Evolutionary conservation across 352 stramenopile genomes (phyloP), one percentile per base, ranked within the genome.

Genomic region (Phytophthora europaea): DNA sequence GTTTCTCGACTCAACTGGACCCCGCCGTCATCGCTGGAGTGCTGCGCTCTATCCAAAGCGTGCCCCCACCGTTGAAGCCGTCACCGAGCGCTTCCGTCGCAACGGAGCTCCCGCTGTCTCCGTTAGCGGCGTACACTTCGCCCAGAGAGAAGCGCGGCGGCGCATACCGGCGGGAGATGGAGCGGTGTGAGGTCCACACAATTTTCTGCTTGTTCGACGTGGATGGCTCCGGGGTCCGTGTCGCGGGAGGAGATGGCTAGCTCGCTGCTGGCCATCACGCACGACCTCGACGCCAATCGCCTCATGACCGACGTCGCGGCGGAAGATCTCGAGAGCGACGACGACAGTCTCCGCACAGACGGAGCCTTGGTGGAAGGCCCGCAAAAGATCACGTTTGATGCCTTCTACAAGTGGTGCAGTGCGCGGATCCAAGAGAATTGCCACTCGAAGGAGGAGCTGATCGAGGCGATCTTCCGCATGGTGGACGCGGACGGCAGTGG

Each of bases 341-440:
- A 77, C 33, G 60, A 78, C 23, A 62, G 36, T n/a, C 7, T 61
- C 13, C 22, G 31, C 16, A 56, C 34, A 34, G 31, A 58, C 66
- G 45, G 53, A 61, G 7, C 38, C 0, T 63, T 74, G 34, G 54
- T 70, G 9, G 70, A 78, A 70, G 65, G 65, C n/a, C 70, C 70
- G 7, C 70, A 78, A 12, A 83, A 92, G 60, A 81, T 93, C 50
- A 85, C 81, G 31, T 91, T 92, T 58, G 86, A 92, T 26, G 73
- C 82, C 10, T 93, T 93, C 53, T 88, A 91, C 71, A 83, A 88
- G 40, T 93, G 86, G 86, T 93, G 86, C 62, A 85, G 80, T 55
- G 71, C 80, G 15, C 79, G 83, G 16, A 92, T 93, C 23, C 83
- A 83, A 31, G 82, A 91, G 58, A 81, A 75, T 65, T 48, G 63